Evolutionary conservation across 805 yeast genomes (phyloP), one percentile per base, ranked within the genome.

Genomic region (Metschnikowia henanensis): DNA sequence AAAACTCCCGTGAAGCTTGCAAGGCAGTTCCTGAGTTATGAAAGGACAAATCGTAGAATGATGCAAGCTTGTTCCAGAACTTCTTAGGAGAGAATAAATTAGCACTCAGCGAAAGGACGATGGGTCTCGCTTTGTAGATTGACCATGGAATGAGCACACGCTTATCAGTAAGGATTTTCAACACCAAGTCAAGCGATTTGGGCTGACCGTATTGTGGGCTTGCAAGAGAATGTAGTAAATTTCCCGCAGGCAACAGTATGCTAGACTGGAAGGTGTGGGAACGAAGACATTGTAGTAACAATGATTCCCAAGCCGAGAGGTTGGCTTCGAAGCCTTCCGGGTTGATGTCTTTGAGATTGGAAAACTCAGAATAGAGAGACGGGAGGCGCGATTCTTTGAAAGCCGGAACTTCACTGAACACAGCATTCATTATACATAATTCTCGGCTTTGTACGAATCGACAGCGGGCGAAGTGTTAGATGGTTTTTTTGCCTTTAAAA

Each of bases 301-400:
- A 37, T 6, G 54, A 53, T 10, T 21, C 31, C 76, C 76, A 71
- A 2, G 76, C 73, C 2, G 53, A 51, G n/a, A 70, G 47, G 41
- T 71, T 71, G 20, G 76, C 76, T 8, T 67, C 68, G 43, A 51
- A 71, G 2, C 76, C 76, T 39, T 70, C 75, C 0, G 70, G 69
- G 52, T 71, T 71, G 41, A 67, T 47, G 6, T 57, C 58, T 37
- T 59, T 58, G 10, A 59, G 57, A 6, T 52, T 53, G 2, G 49
- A 48, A 46, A 69, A 71, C 50, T 71, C 60, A 9, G 69, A 62
- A 46, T 69, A 71, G 6, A 71, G 52, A 4, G 73, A 68, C 13
- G 52, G 53, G n/a, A 66, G 50, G 31, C 73, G 51, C 1, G 69
- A 52, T 22, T 51, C 43, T 19, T 53, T 60, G 54, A 68, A 68